These are phyloP conservation scores for Dendrobium officinale DNA, from an alignment of 106 monocot species.

Conservation along the genomic window DNA sequence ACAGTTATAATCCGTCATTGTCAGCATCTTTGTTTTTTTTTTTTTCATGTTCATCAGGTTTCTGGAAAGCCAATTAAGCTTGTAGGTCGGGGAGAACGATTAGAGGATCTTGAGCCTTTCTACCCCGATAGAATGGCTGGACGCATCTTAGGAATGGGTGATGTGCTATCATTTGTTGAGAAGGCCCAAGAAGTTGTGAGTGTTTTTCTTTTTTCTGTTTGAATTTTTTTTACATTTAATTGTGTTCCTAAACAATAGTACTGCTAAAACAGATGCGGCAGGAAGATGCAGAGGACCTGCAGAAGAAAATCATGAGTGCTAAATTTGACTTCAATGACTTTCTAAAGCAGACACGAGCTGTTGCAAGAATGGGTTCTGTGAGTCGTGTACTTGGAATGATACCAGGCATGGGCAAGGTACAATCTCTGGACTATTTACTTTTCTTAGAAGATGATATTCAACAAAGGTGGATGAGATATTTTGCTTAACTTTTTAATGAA, in stretches of 20 bases:
- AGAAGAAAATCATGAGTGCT: conserved; percentile 96
- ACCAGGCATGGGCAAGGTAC: conserved; percentile 96
- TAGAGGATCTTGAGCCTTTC: conserved; percentile 96
- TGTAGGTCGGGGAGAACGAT: conserved; percentile 83
- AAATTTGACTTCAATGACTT: conserved; percentile 98
- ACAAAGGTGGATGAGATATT: too few relatives aligned
- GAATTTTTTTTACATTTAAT: conserved; percentile 2
- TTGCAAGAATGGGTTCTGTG: conserved; percentile 95
- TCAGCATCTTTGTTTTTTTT: not conserved
- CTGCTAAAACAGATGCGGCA: conserved; percentile 61
- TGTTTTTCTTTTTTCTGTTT: conserved; percentile 9
- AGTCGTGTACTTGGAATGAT: conserved; percentile 95
- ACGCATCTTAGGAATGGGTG: conserved; percentile 93
- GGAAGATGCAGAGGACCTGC: conserved; percentile 95
- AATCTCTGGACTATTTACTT: not conserved
- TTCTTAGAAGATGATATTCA: too few relatives aligned
- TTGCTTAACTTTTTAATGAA: too few relatives aligned
- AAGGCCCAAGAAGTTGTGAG: conserved; percentile 98
- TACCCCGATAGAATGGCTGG: conserved; percentile 98
- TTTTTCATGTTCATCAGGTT: conserved; percentile 33
- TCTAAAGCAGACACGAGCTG: conserved; percentile 89
- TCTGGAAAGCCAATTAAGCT: conserved; percentile 98
- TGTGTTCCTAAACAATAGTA: not conserved
- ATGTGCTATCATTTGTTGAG: conserved; percentile 96
- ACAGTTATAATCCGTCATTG: not conserved